A percentile compares a stretch with the other conserved stretches of the same genome.
These are phyloP conservation scores for Xylaria cubensis DNA, from an alignment of 495 filamentous ascomycete genomes.

Conservation along the genomic window DNA sequence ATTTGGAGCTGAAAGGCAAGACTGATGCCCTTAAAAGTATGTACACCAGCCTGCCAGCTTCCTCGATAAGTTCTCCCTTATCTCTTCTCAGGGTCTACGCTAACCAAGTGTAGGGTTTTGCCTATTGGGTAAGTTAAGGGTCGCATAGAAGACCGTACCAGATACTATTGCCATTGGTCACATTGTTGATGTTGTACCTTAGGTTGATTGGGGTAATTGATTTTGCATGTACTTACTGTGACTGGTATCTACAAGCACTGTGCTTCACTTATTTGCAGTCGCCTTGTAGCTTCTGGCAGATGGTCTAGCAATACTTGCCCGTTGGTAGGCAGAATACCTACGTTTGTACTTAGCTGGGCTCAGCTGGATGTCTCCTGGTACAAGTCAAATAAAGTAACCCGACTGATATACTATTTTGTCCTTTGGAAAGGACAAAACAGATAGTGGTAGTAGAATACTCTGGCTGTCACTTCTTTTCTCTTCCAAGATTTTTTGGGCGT, in stretches of 20 bases:
- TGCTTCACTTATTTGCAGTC: not conserved
- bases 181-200: not conserved
- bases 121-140: not conserved
- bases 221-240: not conserved
- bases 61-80: too few relatives aligned
- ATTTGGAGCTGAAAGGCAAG: not conserved
- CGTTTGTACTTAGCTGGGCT: too few relatives aligned
- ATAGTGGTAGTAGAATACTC: not conserved
- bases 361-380: too few relatives aligned
- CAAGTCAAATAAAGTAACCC: not conserved
- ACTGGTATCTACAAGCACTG: not conserved
- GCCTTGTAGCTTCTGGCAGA: too few relatives aligned
- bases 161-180: not conserved
- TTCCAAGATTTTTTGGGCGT: not conserved
- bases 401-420: not conserved
- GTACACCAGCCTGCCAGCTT: not conserved
- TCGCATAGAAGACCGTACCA: not conserved
- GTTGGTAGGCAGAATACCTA: too few relatives aligned
- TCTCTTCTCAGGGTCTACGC: too few relatives aligned
- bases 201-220: not conserved
- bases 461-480: not conserved
- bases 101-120: not conserved
- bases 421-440: not conserved
- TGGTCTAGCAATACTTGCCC: too few relatives aligned
- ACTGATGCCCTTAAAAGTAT: not conserved